Evolutionary conservation across 768 basidiomycete species (phyloP), one percentile per base, ranked within the genome.

Genomic region (Coprinopsis sp.): DNA sequence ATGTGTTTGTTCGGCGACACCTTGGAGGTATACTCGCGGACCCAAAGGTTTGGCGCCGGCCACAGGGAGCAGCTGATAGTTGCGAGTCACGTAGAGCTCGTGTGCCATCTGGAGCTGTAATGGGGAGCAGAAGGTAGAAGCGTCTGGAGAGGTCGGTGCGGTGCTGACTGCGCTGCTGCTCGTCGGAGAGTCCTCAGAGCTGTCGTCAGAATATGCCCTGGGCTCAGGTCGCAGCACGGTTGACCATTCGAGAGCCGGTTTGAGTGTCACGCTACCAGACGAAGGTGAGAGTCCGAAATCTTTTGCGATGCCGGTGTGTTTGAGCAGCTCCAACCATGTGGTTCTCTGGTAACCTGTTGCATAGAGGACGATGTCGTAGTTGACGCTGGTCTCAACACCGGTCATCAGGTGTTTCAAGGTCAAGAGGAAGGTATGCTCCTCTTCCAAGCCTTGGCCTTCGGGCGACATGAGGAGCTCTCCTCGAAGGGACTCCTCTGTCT

Each of bases 331-430:
- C 37, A 71, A 51, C 76, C 76, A 78, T 0, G 64, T 61, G n/a
- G 67, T 62, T 22, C 76, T 68, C 47, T 76, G 69, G 55, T 79
- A 79, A 11, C 77, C 78, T 10, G 78, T 79, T 2, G 75, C 77
- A 56, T 72, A 77, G 42, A 79, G 57, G 54, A 79, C 57, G 22
- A 59, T 65, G 54, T 79, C 74, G 58, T 78, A 79, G 21, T 56
- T 56, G 28, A 54, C 47, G 37, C 65, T 58, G 11, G 56, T 51
- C 46, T 62, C 53, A 12, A 62, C 55, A 10, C 58, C 61, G n/a
- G 62, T 65, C 37, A 72, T 57, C 7, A 66, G 51, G 54, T 73
- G 65, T 55, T 68, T 65, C 33, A 74, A 57, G 43, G 64, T 51
- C 11, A 68, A 44, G 13, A 46, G 30, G 54, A 58, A 54, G 24